phyloP scores from a whole-genome alignment of 1,139 yeast genomes.

The Keqinozyma sinolaborantium region DNA sequence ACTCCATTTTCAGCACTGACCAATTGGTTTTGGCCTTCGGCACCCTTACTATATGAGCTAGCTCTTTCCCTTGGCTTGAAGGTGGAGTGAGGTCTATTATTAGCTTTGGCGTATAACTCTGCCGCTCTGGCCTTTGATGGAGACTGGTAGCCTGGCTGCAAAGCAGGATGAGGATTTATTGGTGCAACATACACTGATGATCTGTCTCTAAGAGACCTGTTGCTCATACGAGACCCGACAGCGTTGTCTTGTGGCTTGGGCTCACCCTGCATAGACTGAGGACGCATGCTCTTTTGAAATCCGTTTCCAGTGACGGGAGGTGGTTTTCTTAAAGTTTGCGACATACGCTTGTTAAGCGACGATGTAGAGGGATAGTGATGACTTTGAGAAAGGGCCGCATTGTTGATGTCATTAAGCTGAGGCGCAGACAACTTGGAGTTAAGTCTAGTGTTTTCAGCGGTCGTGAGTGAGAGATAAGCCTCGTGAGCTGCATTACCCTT shows the following conservation, averaged over 20 bases:
- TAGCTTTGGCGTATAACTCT: conserved; percentile 49
- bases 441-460: conserved; percentile 74
- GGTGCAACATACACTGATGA: conserved; percentile 38
- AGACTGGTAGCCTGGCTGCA: conserved; percentile 36
- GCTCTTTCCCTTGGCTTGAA: conserved; percentile 43
- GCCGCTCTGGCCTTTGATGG: conserved; percentile 45
- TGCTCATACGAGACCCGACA: conserved; percentile 20
- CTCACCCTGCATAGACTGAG: conserved; percentile 21
- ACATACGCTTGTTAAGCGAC: conserved; percentile 21
- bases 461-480: conserved; percentile 64
- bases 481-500: conserved; percentile 44
- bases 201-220: conserved; percentile 28
- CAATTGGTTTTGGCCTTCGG: conserved; percentile 4
- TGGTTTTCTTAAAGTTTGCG: conserved; percentile 29
- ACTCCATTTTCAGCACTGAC: neutral
- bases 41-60: conserved; percentile 46
- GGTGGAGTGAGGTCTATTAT: conserved; percentile 36
- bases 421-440: conserved; percentile 57
- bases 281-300: conserved; percentile 30
- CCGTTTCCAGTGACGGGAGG: conserved; percentile 12
- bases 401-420: conserved; percentile 21
- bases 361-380: conserved; percentile 12
- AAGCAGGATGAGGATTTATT: conserved; percentile 41
- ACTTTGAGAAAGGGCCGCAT: conserved; percentile 6
- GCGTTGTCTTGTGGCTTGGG: conserved; percentile 1